Evolutionary conservation across 225 moss, liverwort and hornwort genomes (phyloP).

Genomic region (Lunularia cruciata): DNA sequence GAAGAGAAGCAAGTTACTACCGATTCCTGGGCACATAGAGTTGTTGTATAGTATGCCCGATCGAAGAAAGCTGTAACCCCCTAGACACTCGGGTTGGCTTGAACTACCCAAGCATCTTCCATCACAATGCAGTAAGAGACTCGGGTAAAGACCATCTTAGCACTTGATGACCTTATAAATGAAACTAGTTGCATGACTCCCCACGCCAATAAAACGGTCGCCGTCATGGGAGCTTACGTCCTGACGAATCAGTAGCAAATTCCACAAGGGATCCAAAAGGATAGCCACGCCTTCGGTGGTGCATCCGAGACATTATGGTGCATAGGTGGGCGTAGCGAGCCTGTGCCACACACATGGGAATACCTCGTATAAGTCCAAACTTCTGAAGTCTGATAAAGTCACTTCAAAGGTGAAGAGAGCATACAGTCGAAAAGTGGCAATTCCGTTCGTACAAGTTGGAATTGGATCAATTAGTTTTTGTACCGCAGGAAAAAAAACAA

Average conservation of each 20-base stretch:
- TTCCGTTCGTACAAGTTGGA: no score
- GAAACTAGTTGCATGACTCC: not conserved
- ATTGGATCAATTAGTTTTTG: no score
- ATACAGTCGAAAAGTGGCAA: no score
- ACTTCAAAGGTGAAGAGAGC: no score
- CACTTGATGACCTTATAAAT: not conserved
- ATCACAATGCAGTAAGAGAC: not conserved
- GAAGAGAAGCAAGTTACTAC: no score
- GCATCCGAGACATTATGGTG: constrained; percentile 98
- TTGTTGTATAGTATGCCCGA: no score
- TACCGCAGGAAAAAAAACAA: no score
- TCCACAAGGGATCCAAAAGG: constrained; percentile 96
- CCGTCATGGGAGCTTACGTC: constrained; percentile 53
- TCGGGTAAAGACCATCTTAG: no score
- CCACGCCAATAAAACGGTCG: not conserved
- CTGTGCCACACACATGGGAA: constrained; percentile 34
- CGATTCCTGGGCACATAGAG: no score
- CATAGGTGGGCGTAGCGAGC: constrained; percentile 95
- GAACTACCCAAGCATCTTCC: no score
- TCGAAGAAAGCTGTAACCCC: not conserved
- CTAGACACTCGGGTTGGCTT: no score
- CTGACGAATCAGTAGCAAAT: constrained; percentile 82
- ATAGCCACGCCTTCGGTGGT: constrained; percentile 93
- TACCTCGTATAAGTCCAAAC: not conserved
- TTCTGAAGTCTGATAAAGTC: no score